A percentile compares a stretch with the other conserved stretches of the same genome.
Conservation (phyloP, 768 basidiomycete species). For the Tricholoma bakamatsutake region DNA sequence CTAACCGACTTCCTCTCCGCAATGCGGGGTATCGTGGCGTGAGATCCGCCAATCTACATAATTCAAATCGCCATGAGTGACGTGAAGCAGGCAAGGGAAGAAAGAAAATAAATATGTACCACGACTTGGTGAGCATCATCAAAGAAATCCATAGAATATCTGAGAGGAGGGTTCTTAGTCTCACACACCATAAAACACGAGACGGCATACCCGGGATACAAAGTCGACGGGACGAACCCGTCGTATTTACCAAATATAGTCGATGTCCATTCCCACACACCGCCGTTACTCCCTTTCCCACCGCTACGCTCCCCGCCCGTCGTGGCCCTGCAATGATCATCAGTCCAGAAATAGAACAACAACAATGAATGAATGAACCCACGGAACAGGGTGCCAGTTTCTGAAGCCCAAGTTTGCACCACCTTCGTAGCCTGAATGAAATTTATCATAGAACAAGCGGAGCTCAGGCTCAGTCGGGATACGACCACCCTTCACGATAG, state of each 20-base stretch:
- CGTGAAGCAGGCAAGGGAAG: neutral
- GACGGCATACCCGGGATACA: conserved; percentile 78
- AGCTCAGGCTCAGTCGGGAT: conserved; percentile 90
- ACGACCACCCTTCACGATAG: conserved; percentile 84
- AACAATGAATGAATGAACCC: conserved; percentile 25
- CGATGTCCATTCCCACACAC: conserved; percentile 98
- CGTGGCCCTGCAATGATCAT: conserved; percentile 46
- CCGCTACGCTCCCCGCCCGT: conserved; percentile 45
- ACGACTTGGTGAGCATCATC: conserved; percentile 84
- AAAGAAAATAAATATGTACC: conserved; percentile 44
- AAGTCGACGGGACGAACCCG: conserved; percentile 65
- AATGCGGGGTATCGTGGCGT: conserved; percentile 77
- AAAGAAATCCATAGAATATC: conserved; percentile 86
- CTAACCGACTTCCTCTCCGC: conserved; percentile 69
- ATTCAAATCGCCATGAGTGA: conserved; percentile 2
- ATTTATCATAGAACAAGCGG: conserved; percentile 69
- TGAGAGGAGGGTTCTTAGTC: conserved; percentile 19
- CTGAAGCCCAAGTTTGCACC: conserved; percentile 83
- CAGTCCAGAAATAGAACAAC: neutral
- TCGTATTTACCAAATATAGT: conserved; percentile 66
- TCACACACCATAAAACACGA: neutral
- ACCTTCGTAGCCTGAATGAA: conserved; percentile 67
- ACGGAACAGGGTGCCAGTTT: conserved; percentile 94
- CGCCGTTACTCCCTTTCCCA: conserved; percentile 80
- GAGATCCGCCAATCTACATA: conserved; percentile 82